Conservation (phyloP, 208 protist genomes). For the Leptomonas pyrrhocoris region DNA sequence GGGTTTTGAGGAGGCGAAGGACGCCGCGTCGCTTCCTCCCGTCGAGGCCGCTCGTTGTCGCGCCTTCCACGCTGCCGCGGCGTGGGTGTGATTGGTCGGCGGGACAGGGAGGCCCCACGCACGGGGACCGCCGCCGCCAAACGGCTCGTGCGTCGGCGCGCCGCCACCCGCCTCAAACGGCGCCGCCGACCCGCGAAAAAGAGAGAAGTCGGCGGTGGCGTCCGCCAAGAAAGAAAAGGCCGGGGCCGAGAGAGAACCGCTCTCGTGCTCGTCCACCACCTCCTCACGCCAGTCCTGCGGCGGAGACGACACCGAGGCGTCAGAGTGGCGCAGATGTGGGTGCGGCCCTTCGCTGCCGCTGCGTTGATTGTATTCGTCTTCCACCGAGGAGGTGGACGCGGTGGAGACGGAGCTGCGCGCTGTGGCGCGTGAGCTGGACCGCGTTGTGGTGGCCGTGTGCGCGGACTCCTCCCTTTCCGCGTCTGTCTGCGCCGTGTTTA, state of each 20-base stretch:
- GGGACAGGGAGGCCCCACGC: slow-evolving; percentile 15
- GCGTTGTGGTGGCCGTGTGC: background rate
- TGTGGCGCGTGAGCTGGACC: background rate
- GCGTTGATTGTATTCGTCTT: background rate
- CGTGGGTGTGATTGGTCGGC: slow-evolving; percentile 20
- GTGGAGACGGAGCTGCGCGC: slow-evolving; percentile 11
- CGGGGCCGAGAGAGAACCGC: background rate
- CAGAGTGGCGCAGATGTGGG: background rate
- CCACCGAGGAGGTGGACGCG: background rate
- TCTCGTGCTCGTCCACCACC: background rate
- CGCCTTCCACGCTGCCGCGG: slow-evolving; percentile 10
- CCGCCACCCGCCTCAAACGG: background rate
- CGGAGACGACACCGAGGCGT: slow-evolving; percentile 4
- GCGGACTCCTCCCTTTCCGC: background rate
- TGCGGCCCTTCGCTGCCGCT: background rate
- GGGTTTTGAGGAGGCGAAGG: too few relatives aligned
- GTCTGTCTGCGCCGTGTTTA: too few relatives aligned
- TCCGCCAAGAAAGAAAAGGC: background rate
- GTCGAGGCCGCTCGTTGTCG: background rate
- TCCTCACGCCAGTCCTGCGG: background rate
- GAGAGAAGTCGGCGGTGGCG: background rate
- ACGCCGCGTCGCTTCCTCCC: too few relatives aligned
- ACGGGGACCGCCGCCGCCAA: background rate
- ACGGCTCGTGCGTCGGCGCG: background rate
- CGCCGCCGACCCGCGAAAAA: background rate